Base-by-base conservation (phyloP, 768 basidiomycete genomes). In the Amanita rimosa region DNA sequence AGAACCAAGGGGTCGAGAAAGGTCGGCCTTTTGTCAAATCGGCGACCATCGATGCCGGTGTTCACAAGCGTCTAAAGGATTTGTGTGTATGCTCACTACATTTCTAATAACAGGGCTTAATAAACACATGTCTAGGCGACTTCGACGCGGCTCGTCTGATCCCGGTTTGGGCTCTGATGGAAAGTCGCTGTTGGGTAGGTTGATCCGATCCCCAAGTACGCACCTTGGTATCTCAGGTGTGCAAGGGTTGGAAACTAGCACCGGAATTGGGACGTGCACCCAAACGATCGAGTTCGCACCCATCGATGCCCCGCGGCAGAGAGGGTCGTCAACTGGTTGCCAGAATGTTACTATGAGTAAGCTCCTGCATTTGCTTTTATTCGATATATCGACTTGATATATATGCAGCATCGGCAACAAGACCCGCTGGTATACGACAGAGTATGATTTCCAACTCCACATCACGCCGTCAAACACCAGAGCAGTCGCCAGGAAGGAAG, bases 281-380 rank as follows among this genome's bases (percentile, higher is more conserved):
- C 67, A 71, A 31, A 78, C 75, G 0, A 60, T 78, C 37, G 78
- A 80, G 53, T 79, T 80, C 55, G 74, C 73, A 4, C 64, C 67
- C n/a, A 52, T 55, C 13, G 58, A 55, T n/a, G 42, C 56, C 8
- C 62, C 59, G 60, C 45, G 57, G 53, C 44, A 52, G 38, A 38
- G 60, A 58, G 50, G 56, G 41, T 53, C 60, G 16, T 6, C 21
- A n/a, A 26, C 22, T 37, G 21, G 1, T 8, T 8, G 19, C 27
- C 35, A 17, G 35, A 24, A 3, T 17, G 8, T 4, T 24, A 19
- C 34, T 26, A 16, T 21, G 13, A 40, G 47, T 48, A 21, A 1
- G 38, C 40, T 53, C 31, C 53, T 43, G 58, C 56, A 24, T 54
- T 21, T 33, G 26, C 55, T 58, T 8, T 46, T 55, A n/a, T 55